phyloP scores from a whole-genome alignment of 2,329 filamentous ascomycete genomes.

The Herpotrichia juniperi region DNA sequence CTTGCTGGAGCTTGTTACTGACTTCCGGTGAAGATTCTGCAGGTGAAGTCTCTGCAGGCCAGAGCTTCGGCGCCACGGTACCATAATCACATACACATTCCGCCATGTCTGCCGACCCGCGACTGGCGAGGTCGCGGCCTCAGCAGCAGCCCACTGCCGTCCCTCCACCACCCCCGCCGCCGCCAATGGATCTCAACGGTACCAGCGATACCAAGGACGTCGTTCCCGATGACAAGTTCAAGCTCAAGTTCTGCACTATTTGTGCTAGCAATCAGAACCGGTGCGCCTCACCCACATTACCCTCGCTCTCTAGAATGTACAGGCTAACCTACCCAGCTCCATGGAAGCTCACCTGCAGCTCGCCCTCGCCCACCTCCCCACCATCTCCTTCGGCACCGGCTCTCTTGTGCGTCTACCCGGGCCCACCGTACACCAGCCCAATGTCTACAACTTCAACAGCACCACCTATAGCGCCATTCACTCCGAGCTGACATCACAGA shows the following conservation, averaged over 20 bases:
- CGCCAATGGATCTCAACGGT: conserved; percentile 38
- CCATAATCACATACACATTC: neutral
- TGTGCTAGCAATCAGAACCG: conserved; percentile 98
- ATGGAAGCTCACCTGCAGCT: conserved; percentile 99
- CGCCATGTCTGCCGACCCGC: conserved; percentile 53
- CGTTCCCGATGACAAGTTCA: conserved; percentile 66
- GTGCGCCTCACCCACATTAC: conserved; percentile 54
- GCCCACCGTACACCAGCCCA: conserved; percentile 88
- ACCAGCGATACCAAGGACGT: conserved; percentile 32
- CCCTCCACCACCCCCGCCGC: conserved; percentile 59
- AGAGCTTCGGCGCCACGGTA: no score
- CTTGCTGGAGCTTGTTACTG: conserved; percentile 19
- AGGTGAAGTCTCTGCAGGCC: conserved; percentile 7
- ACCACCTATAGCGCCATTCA: conserved; percentile 96
- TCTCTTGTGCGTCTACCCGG: conserved; percentile 92
- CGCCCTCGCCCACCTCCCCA: conserved; percentile 82
- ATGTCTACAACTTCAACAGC: conserved; percentile 97
- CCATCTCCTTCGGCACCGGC: conserved; percentile 96
- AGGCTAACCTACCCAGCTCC: conserved; percentile 60
- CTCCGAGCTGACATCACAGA: conserved; percentile 85
- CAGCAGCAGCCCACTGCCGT: conserved; percentile 43
- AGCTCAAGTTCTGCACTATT: conserved; percentile 97
- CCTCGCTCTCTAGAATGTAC: neutral
- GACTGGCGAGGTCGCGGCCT: conserved; percentile 55
- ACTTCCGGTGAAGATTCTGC: conserved; percentile 34